Conservation (phyloP, 306 rosid species). For the Coriaria nepalensis region DNA sequence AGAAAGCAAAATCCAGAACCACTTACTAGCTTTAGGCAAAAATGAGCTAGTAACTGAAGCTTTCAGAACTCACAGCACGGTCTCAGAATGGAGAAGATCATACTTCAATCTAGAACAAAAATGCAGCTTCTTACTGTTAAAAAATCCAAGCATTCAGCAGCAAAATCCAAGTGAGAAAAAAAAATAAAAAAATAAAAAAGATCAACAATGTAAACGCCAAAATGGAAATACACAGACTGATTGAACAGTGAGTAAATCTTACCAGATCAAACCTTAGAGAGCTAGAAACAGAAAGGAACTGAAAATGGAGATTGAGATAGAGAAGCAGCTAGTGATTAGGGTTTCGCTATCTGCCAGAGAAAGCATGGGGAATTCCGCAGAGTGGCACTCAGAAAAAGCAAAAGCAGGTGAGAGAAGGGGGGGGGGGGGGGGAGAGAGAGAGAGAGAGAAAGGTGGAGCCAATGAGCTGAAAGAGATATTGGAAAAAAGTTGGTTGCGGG, state of each 20-base stretch:
- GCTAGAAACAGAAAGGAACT: conserved; percentile 10
- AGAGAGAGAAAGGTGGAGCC: conserved; percentile 20
- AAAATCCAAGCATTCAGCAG: conserved; percentile 3
- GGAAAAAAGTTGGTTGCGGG: conserved; percentile 14
- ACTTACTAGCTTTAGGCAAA: conserved; percentile 10
- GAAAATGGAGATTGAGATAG: too few relatives aligned
- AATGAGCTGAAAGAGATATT: conserved; percentile 18
- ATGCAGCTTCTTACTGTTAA: conserved; percentile 25
- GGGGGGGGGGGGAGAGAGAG: conserved; percentile 14
- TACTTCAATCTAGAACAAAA: conserved; percentile 22
- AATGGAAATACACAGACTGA: conserved; percentile 1
- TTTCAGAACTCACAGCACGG: conserved; percentile 11
- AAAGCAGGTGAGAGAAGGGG: conserved; percentile 5
- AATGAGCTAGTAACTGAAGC: conserved; percentile 6
- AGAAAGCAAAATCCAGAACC: conserved; percentile 6
- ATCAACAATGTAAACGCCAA: background rate
- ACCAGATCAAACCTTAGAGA: conserved; percentile 1
- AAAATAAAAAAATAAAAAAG: background rate
- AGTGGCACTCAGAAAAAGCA: conserved; percentile 22
- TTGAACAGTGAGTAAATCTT: conserved; percentile 34
- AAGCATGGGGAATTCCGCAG: conserved; percentile 20
- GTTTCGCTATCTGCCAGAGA: conserved; percentile 12
- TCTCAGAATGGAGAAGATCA: conserved; percentile 8
- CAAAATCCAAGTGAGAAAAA: background rate
- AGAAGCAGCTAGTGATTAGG: conserved; percentile 22